Conservation (phyloP, 2,329 filamentous ascomycete genomes). For the Diaporthe sp. region DNA sequence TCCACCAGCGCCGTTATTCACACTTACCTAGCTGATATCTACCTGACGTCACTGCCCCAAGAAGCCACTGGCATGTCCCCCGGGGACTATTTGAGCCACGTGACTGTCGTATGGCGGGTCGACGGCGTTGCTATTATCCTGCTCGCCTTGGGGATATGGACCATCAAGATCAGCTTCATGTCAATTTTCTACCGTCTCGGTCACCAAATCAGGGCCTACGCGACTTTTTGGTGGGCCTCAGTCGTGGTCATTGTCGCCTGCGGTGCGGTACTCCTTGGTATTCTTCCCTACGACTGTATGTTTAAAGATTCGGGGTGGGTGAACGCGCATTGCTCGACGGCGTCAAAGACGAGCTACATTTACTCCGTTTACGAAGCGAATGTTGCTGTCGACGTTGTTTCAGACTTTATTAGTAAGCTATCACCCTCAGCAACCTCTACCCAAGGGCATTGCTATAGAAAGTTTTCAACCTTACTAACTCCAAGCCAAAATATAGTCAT, state of each 20-base stretch:
- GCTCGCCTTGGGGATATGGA: conserved; percentile 29
- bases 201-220: conserved; percentile 25
- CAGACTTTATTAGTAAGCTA: conserved; percentile 40
- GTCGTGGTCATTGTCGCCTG: conserved; percentile 32
- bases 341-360: not conserved
- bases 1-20: not conserved
- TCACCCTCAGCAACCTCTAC: not conserved
- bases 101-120: not conserved
- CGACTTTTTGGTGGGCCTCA: conserved; percentile 40
- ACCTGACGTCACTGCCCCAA: not conserved
- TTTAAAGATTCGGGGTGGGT: conserved; percentile 35
- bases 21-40: conserved; percentile 6
- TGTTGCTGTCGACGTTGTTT: conserved; percentile 36
- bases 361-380: not conserved
- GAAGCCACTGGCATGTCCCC: not conserved
- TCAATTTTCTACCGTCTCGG: conserved; percentile 38
- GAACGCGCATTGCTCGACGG: conserved; percentile 27
- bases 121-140: not conserved
- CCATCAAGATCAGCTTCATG: conserved; percentile 37
- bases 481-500: not conserved
- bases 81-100: not conserved
- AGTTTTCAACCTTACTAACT: not conserved
- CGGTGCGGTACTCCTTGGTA: conserved; percentile 24
- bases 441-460: not conserved
- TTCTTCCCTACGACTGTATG: conserved; percentile 37